Conservation (phyloP, 148 eudicot genomes). For the Linanthus parryae region DNA sequence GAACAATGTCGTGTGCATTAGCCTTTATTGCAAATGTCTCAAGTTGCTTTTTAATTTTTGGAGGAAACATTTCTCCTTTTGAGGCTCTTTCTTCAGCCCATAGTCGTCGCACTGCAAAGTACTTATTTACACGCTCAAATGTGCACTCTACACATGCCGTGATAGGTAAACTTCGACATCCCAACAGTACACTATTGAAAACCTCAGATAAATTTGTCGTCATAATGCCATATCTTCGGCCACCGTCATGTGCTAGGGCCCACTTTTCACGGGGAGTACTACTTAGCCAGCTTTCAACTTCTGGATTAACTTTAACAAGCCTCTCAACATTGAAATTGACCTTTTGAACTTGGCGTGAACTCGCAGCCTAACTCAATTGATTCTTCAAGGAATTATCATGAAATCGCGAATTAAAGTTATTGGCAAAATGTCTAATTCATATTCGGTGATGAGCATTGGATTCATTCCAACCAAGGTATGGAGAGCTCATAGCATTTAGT, state of each 20-base stretch:
- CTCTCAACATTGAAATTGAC: not conserved
- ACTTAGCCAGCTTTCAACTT: not conserved
- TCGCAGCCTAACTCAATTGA: not conserved
- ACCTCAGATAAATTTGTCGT: slow-evolving; percentile 2
- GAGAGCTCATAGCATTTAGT: not conserved
- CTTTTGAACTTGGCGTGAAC: not conserved
- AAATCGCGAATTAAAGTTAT: not conserved
- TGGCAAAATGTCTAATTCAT: not conserved
- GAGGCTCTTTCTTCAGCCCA: not conserved
- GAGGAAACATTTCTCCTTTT: not conserved
- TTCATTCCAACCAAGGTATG: not conserved
- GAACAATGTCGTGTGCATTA: not conserved
- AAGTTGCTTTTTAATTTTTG: not conserved
- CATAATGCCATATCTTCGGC: not conserved
- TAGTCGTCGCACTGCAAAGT: not conserved
- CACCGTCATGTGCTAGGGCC: not conserved
- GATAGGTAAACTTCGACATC: not conserved
- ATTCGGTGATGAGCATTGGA: not conserved
- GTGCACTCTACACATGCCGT: not conserved
- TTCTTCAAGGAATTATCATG: not conserved
- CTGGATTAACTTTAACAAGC: not conserved
- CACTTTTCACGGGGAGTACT: not conserved
- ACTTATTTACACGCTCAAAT: not conserved
- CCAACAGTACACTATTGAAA: not conserved
- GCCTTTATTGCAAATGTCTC: not conserved